Evolutionary conservation across 2,329 filamentous ascomycete genomes (phyloP), one percentile per base, ranked within the genome.

Genomic region (Remersonia thermophila): DNA sequence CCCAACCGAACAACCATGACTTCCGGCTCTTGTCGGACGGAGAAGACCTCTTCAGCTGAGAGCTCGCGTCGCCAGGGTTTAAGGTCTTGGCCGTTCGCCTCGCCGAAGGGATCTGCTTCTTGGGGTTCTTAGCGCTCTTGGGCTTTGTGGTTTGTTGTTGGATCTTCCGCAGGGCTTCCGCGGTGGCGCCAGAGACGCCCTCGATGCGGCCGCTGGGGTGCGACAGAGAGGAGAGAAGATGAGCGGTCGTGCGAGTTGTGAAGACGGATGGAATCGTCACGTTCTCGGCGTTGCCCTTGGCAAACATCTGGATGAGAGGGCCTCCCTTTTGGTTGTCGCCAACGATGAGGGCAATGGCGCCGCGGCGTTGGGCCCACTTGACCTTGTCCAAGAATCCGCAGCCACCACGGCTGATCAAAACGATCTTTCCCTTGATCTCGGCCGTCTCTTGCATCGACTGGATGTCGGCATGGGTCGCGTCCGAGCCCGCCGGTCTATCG

Each of bases 301-400:
- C 91, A 57, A 94, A 96, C 91, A 98, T 98, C 49, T 93, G 91
- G 34, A 96, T 83, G 42, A 98, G 63, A 26, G 82, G 82, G 3
- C 86, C 87, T 30, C 89, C 89, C 42, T 83, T 82, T 39, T 83
- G 80, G 56, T 95, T 83, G 56, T 98, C 91, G 17, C 91, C 91
- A 3, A 98, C 87, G 46, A 98, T 93, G 41, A 98, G 66, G 26
- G 84, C 91, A 41, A 86, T 71, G 14, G 82, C 91, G 16, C 91
- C 91, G 52, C 91, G 75, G 42, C 86, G 73, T 57, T 98, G 91
- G 10, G 83, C 85, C 91, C 91, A 98, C 63, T 93, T 89, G 45
- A 91, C 85, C 60, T 98, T 98, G 55, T 96, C 89, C 41, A 95
- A 61, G 56, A 98, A 98, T 4, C 91, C 91, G 57, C 91, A 98